These are phyloP conservation scores for Metarhizium robertsii DNA, from an alignment of 2,329 filamentous ascomycete genomes.

Conservation along the genomic window DNA sequence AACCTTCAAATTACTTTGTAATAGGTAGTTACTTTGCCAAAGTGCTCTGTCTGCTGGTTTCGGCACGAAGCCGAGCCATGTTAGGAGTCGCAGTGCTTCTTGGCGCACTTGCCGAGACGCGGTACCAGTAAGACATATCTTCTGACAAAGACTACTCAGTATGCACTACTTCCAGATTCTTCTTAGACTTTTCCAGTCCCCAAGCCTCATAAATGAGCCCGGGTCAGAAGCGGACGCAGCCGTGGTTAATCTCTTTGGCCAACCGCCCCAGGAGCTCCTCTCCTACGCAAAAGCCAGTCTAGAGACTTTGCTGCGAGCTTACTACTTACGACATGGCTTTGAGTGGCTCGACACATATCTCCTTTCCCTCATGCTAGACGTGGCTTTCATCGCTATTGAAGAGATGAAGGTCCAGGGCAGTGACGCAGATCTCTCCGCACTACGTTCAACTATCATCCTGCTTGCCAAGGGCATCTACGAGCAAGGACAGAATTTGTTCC, in stretches of 20 bases:
- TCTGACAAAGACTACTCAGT: background rate
- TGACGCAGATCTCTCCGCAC: background rate
- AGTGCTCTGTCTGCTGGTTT: too few species aligned
- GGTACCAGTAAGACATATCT: too few species aligned
- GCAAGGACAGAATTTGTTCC: background rate
- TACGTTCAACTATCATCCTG: background rate
- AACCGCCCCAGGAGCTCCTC: background rate
- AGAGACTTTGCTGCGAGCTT: background rate
- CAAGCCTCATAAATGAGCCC: background rate
- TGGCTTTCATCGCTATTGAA: background rate
- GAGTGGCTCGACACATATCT: slow-evolving; percentile 1
- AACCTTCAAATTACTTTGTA: background rate
- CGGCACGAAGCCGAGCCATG: too few species aligned
- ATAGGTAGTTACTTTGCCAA: too few species aligned
- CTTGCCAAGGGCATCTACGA: background rate
- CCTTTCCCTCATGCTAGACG: background rate
- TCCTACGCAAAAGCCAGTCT: background rate
- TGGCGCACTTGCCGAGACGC: too few species aligned
- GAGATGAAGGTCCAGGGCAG: background rate
- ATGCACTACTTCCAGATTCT: slow-evolving; percentile 1
- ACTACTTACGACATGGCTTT: slow-evolving; percentile 1
- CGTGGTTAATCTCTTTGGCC: background rate
- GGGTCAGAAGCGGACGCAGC: background rate
- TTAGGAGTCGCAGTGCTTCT: too few species aligned
- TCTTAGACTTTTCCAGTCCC: background rate